Conservation (phyloP, 345 rosid species). For the Eucalyptus rudis region DNA sequence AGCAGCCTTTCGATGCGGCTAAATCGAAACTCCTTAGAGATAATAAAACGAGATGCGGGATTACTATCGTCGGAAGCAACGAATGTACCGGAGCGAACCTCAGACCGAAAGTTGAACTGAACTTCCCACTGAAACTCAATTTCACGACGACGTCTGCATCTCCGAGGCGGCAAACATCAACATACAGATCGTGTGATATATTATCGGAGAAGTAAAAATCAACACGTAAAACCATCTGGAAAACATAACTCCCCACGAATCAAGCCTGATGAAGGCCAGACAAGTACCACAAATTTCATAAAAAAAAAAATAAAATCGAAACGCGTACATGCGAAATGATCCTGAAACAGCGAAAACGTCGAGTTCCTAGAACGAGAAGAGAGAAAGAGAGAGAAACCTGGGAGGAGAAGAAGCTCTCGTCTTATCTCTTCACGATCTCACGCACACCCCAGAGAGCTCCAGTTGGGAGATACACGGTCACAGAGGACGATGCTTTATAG, state of each 20-base stretch:
- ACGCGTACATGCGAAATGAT: not conserved
- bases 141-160: not conserved
- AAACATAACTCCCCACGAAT: not conserved
- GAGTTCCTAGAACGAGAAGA: not conserved
- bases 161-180: not conserved
- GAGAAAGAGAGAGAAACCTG: not conserved
- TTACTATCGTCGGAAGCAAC: not conserved
- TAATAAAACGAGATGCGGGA: not conserved
- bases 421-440: not conserved
- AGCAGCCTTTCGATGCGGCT: not conserved
- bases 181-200: not conserved
- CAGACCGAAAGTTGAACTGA: not conserved
- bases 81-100: not conserved
- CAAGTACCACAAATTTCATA: not conserved
- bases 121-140: not conserved
- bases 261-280: not conserved
- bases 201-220: not conserved
- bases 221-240: not conserved
- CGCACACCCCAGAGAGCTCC: not conserved
- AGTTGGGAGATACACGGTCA: not conserved
- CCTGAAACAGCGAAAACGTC: not conserved
- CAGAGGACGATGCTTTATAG: not conserved
- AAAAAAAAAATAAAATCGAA: accelerated
- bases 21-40: not conserved
- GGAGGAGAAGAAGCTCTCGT: not conserved